Evolutionary conservation across 768 basidiomycete genomes (phyloP).

Genomic region (Boletellus ananas): DNA sequence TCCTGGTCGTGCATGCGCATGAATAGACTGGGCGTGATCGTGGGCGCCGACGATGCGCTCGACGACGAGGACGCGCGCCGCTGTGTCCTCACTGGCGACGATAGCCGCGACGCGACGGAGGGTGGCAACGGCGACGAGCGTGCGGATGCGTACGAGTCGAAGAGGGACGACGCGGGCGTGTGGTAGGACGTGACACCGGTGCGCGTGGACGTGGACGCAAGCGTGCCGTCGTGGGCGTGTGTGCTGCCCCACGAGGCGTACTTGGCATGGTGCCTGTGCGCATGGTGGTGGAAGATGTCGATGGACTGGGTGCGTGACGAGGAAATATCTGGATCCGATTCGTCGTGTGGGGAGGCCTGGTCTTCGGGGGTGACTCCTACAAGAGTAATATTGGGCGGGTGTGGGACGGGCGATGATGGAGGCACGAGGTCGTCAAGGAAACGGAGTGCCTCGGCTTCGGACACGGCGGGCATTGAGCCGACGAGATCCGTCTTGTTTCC

Average conservation of each 20-base stretch:
- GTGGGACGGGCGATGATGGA: constrained; percentile 12
- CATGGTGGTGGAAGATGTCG: constrained; percentile 23
- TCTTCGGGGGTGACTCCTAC: constrained; percentile 17
- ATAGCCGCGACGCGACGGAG: constrained; percentile 26
- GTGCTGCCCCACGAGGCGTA: constrained; percentile 47
- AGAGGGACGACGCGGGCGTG: constrained; percentile 76
- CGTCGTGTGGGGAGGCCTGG: neutral
- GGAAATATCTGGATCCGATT: constrained; percentile 16
- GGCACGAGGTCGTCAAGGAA: constrained; percentile 62
- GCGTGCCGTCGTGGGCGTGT: constrained; percentile 43
- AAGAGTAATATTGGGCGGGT: constrained; percentile 8
- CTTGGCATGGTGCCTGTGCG: constrained; percentile 33
- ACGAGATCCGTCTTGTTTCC: constrained; percentile 75
- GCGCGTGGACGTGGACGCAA: constrained; percentile 55
- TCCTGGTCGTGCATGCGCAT: constrained; percentile 29
- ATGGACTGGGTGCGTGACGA: constrained; percentile 19
- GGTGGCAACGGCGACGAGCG: constrained; percentile 52
- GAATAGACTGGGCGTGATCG: constrained; percentile 61
- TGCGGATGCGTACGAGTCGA: constrained; percentile 58
- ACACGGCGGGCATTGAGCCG: constrained; percentile 18
- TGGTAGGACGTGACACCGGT: constrained; percentile 65
- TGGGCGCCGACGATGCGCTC: constrained; percentile 40
- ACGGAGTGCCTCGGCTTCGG: constrained; percentile 43
- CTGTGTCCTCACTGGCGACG: constrained; percentile 26
- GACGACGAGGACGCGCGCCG: constrained; percentile 39